phyloP scores from a whole-genome alignment of 2,329 filamentous ascomycete species.

The Knoxdaviesia proteae region DNA sequence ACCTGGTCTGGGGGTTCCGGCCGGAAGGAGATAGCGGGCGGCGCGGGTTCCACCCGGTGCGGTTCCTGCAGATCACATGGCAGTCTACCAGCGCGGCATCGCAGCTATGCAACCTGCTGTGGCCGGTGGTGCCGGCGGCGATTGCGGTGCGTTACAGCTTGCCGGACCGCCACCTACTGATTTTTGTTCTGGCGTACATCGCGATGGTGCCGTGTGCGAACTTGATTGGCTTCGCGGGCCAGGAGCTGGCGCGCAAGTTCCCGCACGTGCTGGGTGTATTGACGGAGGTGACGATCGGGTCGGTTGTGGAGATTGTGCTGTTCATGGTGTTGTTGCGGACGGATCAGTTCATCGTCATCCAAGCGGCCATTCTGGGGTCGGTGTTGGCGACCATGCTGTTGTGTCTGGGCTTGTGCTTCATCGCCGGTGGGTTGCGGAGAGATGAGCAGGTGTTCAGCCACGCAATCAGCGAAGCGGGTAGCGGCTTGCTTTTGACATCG shows the following conservation, averaged over 20 bases:
- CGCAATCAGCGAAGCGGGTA: constrained; percentile 60
- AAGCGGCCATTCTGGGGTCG: constrained; percentile 66
- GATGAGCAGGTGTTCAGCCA: constrained; percentile 53
- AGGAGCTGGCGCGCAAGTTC: constrained; percentile 62
- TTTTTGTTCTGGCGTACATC: constrained; percentile 25
- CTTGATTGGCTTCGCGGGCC: constrained; percentile 22
- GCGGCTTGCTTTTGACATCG: constrained; percentile 56
- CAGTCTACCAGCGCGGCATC: constrained; percentile 21
- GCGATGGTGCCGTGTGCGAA: constrained; percentile 28
- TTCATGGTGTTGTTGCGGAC: constrained; percentile 53
- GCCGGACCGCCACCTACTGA: constrained; percentile 16
- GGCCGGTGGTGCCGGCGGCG: constrained; percentile 25
- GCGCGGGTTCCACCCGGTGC: constrained; percentile 18
- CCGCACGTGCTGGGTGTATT: constrained; percentile 51
- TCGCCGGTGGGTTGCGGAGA: constrained; percentile 49
- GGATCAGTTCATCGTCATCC: constrained; percentile 46
- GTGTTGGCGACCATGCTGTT: constrained; percentile 66
- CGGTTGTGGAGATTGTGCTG: constrained; percentile 61
- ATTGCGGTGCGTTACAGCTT: constrained; percentile 17
- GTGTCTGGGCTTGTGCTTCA: constrained; percentile 63
- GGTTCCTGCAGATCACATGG: constrained; percentile 21
- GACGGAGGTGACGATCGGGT: constrained; percentile 38
- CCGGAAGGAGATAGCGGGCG: constrained; percentile 21
- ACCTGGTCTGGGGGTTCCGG: not conserved
- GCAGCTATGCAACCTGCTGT: constrained; percentile 24